Percentiles rank a stretch among this genome's conserved stretches.
phyloP scores from a whole-genome alignment of 192 early-diverging fungal genomes.

The Coemansia sp. region DNA sequence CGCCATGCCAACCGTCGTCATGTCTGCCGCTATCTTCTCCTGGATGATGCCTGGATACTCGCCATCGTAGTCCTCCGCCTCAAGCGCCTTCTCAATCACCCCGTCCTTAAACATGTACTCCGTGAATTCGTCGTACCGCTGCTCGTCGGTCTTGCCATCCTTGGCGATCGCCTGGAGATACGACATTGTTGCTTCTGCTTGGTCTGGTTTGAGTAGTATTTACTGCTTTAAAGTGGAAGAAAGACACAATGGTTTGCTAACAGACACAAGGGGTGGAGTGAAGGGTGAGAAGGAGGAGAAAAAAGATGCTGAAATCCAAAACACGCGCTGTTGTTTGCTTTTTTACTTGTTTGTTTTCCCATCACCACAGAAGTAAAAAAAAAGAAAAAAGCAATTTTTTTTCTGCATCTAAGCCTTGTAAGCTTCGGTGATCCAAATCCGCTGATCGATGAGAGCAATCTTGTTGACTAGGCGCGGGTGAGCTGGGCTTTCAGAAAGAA shows the following conservation, averaged over 20 bases:
- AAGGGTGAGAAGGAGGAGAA: neutral
- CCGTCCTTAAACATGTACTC: conserved; percentile 40
- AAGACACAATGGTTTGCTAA: conserved; percentile 9
- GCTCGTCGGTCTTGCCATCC: conserved; percentile 54
- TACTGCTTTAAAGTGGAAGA: conserved; percentile 9
- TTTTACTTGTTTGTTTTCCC: neutral
- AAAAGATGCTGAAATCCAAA: neutral
- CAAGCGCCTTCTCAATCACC: conserved; percentile 47
- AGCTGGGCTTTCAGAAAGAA: neutral
- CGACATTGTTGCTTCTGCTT: conserved; percentile 32
- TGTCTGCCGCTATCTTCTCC: conserved; percentile 52
- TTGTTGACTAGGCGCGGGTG: neutral
- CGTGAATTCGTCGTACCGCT: conserved; percentile 54
- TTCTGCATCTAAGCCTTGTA: neutral
- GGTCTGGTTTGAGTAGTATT: neutral
- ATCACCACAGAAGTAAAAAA: neutral
- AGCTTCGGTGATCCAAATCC: neutral
- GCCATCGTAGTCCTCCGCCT: conserved; percentile 45
- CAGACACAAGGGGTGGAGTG: no score
- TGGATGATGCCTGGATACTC: conserved; percentile 45
- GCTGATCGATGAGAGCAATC: neutral
- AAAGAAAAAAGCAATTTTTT: conserved; percentile 9
- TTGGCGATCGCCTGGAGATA: conserved; percentile 37
- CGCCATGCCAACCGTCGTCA: conserved; percentile 35
- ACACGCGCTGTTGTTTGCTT: neutral